Percentiles rank a stretch among this genome's conserved stretches.
Evolutionary conservation across 2,329 filamentous ascomycete species (phyloP).

Genomic region (Mycosphaerelloides madeirae): DNA sequence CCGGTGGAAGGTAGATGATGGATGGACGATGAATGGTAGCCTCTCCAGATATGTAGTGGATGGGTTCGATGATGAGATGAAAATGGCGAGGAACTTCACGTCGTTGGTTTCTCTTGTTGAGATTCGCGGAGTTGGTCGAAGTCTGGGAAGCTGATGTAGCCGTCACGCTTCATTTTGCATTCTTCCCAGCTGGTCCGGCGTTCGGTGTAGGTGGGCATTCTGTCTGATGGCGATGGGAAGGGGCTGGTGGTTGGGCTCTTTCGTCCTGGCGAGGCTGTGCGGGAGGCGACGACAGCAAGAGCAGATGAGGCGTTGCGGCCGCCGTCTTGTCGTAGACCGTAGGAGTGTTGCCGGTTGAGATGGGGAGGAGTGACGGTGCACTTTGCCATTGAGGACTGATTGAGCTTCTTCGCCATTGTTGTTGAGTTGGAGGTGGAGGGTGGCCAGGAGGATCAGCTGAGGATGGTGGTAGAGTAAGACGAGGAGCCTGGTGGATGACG

Average conservation of each 20-base stretch:
- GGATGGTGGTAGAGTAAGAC: not conserved
- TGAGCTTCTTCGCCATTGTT: slow-evolving; percentile 21
- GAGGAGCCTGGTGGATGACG: too few species aligned
- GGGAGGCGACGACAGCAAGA: slow-evolving; percentile 23
- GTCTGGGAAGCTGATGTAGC: slow-evolving; percentile 33
- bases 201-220: not conserved
- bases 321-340: slow-evolving; percentile 20
- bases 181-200: slow-evolving; percentile 30
- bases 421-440: slow-evolving; percentile 1
- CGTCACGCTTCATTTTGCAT: slow-evolving; percentile 27
- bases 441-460: not conserved
- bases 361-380: slow-evolving; percentile 25
- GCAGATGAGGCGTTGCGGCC: slow-evolving; percentile 16
- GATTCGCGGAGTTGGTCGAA: slow-evolving; percentile 23
- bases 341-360: slow-evolving; percentile 28
- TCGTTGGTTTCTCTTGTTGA: not conserved
- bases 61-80: too few species aligned
- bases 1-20: too few species aligned
- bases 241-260: slow-evolving; percentile 18
- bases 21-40: too few species aligned
- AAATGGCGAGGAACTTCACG: not conserved
- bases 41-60: too few species aligned
- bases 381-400: slow-evolving; percentile 24
- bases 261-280: slow-evolving; percentile 20
- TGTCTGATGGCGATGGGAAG: slow-evolving; percentile 17